These are phyloP conservation scores for Trichoderma endophyticum DNA, from an alignment of 2,329 filamentous ascomycete species.

Conservation along the genomic window DNA sequence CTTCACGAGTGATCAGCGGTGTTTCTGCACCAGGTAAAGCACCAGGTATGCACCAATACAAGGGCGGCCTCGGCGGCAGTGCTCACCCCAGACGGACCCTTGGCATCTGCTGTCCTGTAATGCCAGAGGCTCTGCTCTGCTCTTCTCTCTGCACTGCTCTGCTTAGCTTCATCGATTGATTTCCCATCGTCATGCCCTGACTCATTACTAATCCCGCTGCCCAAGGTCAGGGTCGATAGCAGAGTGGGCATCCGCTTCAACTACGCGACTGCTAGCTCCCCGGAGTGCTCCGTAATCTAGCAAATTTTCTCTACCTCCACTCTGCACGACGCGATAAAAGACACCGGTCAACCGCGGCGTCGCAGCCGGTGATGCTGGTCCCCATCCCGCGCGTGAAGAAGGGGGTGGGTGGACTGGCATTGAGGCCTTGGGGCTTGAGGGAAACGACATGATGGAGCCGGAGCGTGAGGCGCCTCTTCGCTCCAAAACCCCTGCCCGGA, in stretches of 20 bases:
- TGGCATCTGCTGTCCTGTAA: background rate
- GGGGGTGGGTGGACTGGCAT: constrained; percentile 3
- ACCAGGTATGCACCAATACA: background rate
- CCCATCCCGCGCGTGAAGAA: background rate
- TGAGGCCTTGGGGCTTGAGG: background rate
- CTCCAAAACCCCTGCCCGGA: background rate
- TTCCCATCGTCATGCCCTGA: background rate
- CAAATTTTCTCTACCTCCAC: constrained; percentile 11
- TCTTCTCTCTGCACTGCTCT: background rate
- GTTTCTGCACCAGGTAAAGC: background rate
- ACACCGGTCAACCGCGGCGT: constrained; percentile 12
- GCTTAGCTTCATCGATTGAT: background rate
- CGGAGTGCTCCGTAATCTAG: background rate
- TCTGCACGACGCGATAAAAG: background rate
- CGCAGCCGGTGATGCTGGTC: constrained; percentile 11
- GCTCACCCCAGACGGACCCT: background rate
- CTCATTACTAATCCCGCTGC: constrained; percentile 1
- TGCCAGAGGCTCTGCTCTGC: background rate
- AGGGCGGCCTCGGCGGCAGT: background rate
- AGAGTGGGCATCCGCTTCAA: background rate
- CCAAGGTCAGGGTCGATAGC: background rate
- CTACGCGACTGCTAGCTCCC: background rate
- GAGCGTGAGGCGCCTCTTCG: background rate
- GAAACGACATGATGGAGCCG: background rate
- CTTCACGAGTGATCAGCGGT: background rate